Evolutionary conservation across 371 early-diverging fungal genomes (phyloP), one percentile per base, ranked within the genome.

Genomic region (Coemansia sp.): DNA sequence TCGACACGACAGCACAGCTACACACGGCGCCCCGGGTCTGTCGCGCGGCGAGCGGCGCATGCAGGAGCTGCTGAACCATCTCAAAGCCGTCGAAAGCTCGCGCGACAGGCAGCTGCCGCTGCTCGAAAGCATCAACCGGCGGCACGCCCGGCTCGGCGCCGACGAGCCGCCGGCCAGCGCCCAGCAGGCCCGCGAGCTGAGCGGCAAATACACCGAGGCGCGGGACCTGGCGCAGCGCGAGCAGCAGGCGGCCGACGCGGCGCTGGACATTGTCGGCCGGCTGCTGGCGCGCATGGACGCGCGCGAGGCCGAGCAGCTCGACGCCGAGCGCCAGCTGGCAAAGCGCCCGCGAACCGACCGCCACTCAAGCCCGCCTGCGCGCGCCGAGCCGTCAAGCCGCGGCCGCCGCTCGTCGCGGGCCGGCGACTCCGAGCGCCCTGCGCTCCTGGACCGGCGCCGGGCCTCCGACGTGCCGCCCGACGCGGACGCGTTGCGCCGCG

Each of bases 241-340:
- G 42, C 63, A 63, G 43, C 48, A 34, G 2, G 51, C 57, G 5
- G 57, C 63, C 3, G 51, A 40, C 9, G 42, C 57, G 7, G 63
- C 57, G 31, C 42, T 56, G 13, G 63, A 55, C 5, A 40, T 49
- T 3, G 57, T 63, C 42, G 35, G 32, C 14, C 56, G 51, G 13
- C 50, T 63, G 8, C 51, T 63, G 34, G 42, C 32, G 4, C 34
- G 30, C n/a, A 43, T 42, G 16, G 55, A 35, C 13, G 38, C 45
- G 45, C 40, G 54, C 14, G 34, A 39, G 8, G 10, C 40, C 31
- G 38, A 35, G 14, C 48, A 48, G 34, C 48, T n/a, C n/a, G n/a
- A 36, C 8, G 47, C 35, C 13, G 42, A 61, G 31, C 32, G 36
- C 4, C 40, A 32, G 10, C 13, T 20, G n/a, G 42, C 45, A 10